Conservation (phyloP, 1,284 basidiomycete species). For the Kalmanozyma brasiliensis region DNA sequence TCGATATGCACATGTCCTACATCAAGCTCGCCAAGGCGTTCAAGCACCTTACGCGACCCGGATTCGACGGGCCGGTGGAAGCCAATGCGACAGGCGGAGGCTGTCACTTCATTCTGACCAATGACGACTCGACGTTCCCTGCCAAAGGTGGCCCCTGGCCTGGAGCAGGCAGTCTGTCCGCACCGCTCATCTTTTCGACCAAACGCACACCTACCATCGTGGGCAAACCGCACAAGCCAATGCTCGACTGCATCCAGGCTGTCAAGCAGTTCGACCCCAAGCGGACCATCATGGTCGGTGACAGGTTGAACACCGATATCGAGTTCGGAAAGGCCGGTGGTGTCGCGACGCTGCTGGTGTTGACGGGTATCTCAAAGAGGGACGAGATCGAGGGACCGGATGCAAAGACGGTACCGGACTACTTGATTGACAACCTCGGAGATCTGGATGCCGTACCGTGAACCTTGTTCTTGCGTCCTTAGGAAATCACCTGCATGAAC, state of each 20-base stretch:
- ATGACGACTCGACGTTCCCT: constrained; percentile 91
- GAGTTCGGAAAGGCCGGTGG: constrained; percentile 87
- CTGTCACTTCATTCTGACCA: constrained; percentile 90
- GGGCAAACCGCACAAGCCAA: constrained; percentile 89
- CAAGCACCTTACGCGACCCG: constrained; percentile 76
- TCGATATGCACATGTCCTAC: constrained; percentile 73
- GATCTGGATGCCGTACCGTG: constrained; percentile 54
- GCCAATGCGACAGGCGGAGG: constrained; percentile 75
- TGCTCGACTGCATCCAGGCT: constrained; percentile 95
- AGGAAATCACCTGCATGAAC: neutral
- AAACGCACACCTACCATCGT: constrained; percentile 78
- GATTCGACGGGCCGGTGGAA: constrained; percentile 46
- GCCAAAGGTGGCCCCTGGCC: constrained; percentile 81
- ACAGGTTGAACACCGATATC: constrained; percentile 94
- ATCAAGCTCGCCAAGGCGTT: constrained; percentile 93
- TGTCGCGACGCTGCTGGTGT: constrained; percentile 85
- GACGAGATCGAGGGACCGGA: constrained; percentile 72
- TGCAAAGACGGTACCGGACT: constrained; percentile 63
- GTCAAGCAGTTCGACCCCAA: constrained; percentile 76
- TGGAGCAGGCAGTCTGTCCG: constrained; percentile 82
- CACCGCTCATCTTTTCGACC: constrained; percentile 81
- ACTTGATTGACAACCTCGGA: constrained; percentile 59
- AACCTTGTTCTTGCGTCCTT: neutral
- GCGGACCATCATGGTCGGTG: constrained; percentile 92
- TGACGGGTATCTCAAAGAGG: constrained; percentile 76